Evolutionary conservation across 176 grass and related monocot species (phyloP).

Genomic region (Bromus sterilis): DNA sequence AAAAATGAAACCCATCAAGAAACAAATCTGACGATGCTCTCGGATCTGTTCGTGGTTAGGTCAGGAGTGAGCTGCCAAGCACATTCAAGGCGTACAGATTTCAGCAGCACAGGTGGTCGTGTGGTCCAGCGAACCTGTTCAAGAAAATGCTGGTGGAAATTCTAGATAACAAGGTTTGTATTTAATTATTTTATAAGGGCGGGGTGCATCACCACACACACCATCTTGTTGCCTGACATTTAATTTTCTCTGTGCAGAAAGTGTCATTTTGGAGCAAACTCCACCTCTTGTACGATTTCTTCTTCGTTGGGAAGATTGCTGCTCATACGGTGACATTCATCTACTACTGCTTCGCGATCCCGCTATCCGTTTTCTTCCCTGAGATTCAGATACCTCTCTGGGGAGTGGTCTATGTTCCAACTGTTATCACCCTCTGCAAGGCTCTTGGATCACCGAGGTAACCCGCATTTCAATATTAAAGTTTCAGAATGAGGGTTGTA

Average conservation of each 20-base stretch:
- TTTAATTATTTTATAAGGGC: neutral
- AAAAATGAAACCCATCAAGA: neutral
- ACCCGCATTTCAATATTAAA: neutral
- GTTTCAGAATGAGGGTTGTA: neutral
- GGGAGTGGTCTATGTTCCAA: slow-evolving; percentile 80
- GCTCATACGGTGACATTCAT: slow-evolving; percentile 88
- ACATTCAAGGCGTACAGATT: slow-evolving; percentile 89
- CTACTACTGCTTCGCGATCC: slow-evolving; percentile 75
- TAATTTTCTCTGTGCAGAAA: slow-evolving; percentile 39
- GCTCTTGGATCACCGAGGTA: slow-evolving; percentile 83
- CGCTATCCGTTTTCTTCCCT: slow-evolving; percentile 62
- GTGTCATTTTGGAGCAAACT: slow-evolving; percentile 59
- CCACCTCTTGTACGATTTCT: slow-evolving; percentile 82
- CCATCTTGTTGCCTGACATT: slow-evolving; percentile 2
- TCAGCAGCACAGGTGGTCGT: slow-evolving; percentile 97
- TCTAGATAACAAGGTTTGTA: slow-evolving; percentile 53
- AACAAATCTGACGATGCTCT: neutral
- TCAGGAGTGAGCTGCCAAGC: slow-evolving; percentile 91
- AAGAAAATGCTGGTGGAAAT: slow-evolving; percentile 81
- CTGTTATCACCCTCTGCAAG: slow-evolving; percentile 80
- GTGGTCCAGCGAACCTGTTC: slow-evolving; percentile 83
- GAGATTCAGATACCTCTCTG: slow-evolving; percentile 72
- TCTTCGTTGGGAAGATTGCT: slow-evolving; percentile 79
- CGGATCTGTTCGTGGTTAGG: slow-evolving; percentile 33
- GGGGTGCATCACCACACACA: neutral